Conservation (phyloP, 768 basidiomycete genomes). For the Russula griseocarnosa region DNA sequence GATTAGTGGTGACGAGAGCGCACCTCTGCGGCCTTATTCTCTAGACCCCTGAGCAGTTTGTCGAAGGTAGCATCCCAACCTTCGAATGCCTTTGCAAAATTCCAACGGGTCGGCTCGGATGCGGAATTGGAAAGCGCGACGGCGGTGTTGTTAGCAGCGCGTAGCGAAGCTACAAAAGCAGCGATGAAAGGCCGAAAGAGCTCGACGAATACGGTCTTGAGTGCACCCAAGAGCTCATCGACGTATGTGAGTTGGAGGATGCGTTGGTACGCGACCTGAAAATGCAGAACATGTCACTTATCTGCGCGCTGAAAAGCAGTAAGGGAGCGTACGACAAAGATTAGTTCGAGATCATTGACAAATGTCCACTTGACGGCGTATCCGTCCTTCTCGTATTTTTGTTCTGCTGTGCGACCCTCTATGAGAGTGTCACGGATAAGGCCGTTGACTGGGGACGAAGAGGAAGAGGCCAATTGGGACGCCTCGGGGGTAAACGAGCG, state of each 20-base stretch:
- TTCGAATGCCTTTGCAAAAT: constrained; percentile 65
- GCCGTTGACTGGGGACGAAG: constrained; percentile 80
- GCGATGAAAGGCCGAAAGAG: constrained; percentile 81
- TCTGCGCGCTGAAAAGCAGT: background rate
- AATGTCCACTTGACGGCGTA: constrained; percentile 94
- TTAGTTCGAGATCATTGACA: constrained; percentile 91
- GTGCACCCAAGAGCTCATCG: constrained; percentile 74
- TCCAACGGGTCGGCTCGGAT: constrained; percentile 49
- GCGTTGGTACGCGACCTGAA: constrained; percentile 91
- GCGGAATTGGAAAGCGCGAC: constrained; percentile 34
- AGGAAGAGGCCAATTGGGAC: constrained; percentile 59
- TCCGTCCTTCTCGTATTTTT: constrained; percentile 89
- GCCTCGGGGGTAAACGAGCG: constrained; percentile 90
- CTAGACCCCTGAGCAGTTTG: constrained; percentile 65
- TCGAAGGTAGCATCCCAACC: constrained; percentile 83
- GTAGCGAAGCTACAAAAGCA: constrained; percentile 79
- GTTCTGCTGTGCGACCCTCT: constrained; percentile 77
- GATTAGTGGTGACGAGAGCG: constrained; percentile 23
- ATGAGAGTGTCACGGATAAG: constrained; percentile 89
- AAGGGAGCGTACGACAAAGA: constrained; percentile 76
- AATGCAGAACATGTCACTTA: constrained; percentile 3
- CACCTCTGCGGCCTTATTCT: constrained; percentile 71
- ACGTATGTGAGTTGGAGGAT: constrained; percentile 93
- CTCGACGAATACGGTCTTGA: constrained; percentile 83
- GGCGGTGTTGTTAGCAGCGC: constrained; percentile 52